Conservation (phyloP, 2,329 filamentous ascomycete genomes). For the Cladosporium sp. region DNA sequence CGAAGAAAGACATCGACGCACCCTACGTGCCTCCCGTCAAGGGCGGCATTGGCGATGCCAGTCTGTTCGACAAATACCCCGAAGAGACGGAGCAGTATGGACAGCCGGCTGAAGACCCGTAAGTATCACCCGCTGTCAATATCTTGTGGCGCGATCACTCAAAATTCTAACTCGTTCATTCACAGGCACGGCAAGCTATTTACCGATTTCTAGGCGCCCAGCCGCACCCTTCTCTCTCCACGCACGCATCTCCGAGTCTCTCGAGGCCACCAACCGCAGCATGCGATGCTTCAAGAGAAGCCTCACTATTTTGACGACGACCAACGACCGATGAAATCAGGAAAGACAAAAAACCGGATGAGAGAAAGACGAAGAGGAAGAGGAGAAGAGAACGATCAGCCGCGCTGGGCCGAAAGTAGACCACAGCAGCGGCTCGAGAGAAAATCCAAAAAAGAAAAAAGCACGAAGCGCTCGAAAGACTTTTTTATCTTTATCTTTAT, state of each 20-base stretch:
- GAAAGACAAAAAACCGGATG: background rate
- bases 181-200: conserved; percentile 68
- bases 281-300: too few relatives aligned
- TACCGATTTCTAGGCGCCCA: conserved; percentile 57
- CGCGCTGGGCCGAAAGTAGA: too few relatives aligned
- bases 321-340: conserved; percentile 1
- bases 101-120: conserved; percentile 74
- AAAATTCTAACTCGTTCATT: conserved; percentile 17
- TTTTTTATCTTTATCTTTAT: too few relatives aligned
- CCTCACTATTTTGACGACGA: background rate
- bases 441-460: background rate
- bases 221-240: background rate
- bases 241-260: background rate
- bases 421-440: too few relatives aligned
- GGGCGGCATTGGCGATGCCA: conserved; percentile 88
- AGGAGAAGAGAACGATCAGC: too few relatives aligned
- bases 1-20: conserved; percentile 95
- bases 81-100: conserved; percentile 96
- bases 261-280: too few relatives aligned
- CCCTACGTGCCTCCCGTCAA: conserved; percentile 95
- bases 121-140: conserved; percentile 44
- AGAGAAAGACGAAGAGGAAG: background rate
- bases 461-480: conserved; percentile 1
- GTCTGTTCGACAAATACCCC: conserved; percentile 96
- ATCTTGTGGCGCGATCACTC: background rate